phyloP scores from a whole-genome alignment of 257 asterid species.

The Thymus mandschuricus region DNA sequence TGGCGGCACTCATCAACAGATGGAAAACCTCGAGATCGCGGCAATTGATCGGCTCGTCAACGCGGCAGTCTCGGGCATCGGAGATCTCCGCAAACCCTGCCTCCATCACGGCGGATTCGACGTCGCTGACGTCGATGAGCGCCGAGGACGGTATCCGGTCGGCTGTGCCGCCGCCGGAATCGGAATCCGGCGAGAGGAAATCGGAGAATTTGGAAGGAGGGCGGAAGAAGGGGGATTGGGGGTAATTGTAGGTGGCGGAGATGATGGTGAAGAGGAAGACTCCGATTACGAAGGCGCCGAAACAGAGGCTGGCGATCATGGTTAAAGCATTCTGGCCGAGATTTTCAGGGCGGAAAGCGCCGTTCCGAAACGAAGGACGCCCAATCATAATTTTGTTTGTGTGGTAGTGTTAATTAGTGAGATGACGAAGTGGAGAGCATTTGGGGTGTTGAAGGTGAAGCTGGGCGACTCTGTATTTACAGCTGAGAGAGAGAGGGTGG shows the following conservation, averaged over 20 bases:
- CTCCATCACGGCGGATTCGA: conserved; percentile 38
- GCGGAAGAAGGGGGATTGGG: conserved; percentile 62
- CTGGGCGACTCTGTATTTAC: too few species aligned
- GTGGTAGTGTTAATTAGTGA: neutral
- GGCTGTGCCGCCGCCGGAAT: conserved; percentile 44
- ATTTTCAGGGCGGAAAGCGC: conserved; percentile 56
- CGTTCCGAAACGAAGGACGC: conserved; percentile 49
- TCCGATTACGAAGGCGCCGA: conserved; percentile 59
- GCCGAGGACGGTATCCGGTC: conserved; percentile 47
- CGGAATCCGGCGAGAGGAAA: conserved; percentile 60
- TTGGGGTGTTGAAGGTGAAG: too few species aligned
- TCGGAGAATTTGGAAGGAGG: conserved; percentile 60
- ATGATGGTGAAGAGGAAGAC: conserved; percentile 66
- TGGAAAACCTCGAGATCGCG: conserved; percentile 82
- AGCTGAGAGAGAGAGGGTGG: neutral
- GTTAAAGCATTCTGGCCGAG: conserved; percentile 62
- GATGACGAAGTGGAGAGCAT: neutral
- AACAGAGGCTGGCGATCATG: conserved; percentile 63
- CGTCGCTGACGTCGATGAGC: conserved; percentile 55
- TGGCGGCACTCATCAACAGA: conserved; percentile 72
- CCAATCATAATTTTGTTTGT: conserved; percentile 32
- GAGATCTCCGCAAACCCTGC: conserved; percentile 27
- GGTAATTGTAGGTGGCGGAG: conserved; percentile 54
- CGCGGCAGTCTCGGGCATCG: conserved; percentile 43
- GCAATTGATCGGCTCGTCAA: conserved; percentile 68